phyloP scores from a whole-genome alignment of 441 rosid genomes.

The Cnidoscolus chayamansa region DNA sequence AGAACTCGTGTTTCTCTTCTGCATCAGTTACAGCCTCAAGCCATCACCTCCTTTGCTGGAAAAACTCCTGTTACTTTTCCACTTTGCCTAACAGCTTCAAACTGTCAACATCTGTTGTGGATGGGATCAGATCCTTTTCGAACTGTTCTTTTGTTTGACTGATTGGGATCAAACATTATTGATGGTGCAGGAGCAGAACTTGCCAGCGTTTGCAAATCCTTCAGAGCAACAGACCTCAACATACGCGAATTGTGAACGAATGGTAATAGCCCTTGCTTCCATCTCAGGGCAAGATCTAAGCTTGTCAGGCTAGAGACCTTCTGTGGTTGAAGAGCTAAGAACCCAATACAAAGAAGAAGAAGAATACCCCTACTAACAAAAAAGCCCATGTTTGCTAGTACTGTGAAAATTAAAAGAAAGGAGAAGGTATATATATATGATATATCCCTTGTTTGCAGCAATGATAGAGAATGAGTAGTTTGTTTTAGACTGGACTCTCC shows the following conservation, averaged over 20 bases:
- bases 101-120: conserved; percentile 66
- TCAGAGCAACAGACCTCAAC: conserved; percentile 32
- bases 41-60: conserved; percentile 29
- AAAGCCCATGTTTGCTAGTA: conserved; percentile 38
- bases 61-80: conserved; percentile 11
- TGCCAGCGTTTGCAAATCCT: conserved; percentile 29
- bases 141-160: conserved; percentile 64
- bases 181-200: conserved; percentile 58
- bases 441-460: conserved; percentile 11
- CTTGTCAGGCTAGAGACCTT: conserved; percentile 39
- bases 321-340: conserved; percentile 39
- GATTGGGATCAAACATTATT: conserved; percentile 51
- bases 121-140: conserved; percentile 80
- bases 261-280: conserved; percentile 36
- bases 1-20: conserved; percentile 15
- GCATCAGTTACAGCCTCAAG: conserved; percentile 31
- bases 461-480: conserved; percentile 25
- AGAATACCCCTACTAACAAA: conserved; percentile 29
- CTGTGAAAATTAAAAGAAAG: conserved; percentile 14
- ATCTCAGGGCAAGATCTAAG: conserved; percentile 39
- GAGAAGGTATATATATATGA: conserved; percentile 18
- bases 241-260: conserved; percentile 33
- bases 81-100: conserved; percentile 13
- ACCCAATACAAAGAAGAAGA: conserved; percentile 39
- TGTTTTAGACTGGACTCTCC: conserved; percentile 26